Evolutionary conservation across 495 filamentous ascomycete genomes (phyloP).

Genomic region (Beverwykella pulmonaria): DNA sequence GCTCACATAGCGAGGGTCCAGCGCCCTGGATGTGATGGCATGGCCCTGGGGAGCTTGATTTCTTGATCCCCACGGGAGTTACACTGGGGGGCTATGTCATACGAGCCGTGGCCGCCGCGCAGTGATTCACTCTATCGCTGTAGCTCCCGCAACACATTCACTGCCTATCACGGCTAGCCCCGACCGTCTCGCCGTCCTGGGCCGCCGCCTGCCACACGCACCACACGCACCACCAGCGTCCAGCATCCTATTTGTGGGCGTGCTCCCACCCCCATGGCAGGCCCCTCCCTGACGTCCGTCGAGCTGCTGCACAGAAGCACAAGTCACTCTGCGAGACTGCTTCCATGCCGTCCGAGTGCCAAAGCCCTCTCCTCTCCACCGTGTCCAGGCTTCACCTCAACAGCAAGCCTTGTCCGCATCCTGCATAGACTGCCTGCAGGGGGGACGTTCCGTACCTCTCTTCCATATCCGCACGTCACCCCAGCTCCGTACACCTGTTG

Average conservation of each 20-base stretch:
- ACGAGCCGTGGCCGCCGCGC: constrained; percentile 32
- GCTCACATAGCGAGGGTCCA: background rate
- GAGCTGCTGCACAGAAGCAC: constrained; percentile 33
- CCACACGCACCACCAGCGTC: constrained; percentile 17
- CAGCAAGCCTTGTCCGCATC: constrained; percentile 37
- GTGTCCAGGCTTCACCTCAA: constrained; percentile 17
- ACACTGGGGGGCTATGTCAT: constrained; percentile 42
- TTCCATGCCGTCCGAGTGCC: constrained; percentile 19
- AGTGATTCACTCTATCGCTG: constrained; percentile 33
- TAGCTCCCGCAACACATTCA: constrained; percentile 35
- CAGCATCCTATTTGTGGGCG: constrained; percentile 33
- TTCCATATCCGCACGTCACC: constrained; percentile 22
- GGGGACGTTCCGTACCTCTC: constrained; percentile 25
- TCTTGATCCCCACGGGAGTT: constrained; percentile 40
- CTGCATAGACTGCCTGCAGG: constrained; percentile 38
- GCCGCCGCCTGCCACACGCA: constrained; percentile 20
- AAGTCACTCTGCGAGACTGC: constrained; percentile 26
- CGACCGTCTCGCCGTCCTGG: constrained; percentile 26
- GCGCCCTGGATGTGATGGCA: background rate
- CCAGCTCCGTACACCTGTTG: constrained; percentile 23
- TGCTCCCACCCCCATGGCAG: constrained; percentile 14
- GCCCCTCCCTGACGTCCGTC: constrained; percentile 19
- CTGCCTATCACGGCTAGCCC: constrained; percentile 30
- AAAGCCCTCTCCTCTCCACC: background rate
- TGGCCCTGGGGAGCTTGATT: constrained; percentile 14